These are phyloP conservation scores for Tetrahymena thermophila DNA, from an alignment of 73 alveolate species.

Conservation along the genomic window DNA sequence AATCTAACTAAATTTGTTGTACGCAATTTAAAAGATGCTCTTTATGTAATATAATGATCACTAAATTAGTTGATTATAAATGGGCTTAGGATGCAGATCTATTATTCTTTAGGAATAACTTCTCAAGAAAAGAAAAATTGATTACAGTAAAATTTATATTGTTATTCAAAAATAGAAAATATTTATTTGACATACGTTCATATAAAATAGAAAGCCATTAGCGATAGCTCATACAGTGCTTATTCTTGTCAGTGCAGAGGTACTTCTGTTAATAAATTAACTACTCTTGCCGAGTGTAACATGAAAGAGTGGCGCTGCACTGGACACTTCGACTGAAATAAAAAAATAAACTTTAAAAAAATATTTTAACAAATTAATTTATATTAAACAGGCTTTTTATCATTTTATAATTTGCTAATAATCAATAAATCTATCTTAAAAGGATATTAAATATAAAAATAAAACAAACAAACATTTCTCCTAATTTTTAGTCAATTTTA, in stretches of 20 bases:
- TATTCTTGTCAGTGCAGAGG: background rate
- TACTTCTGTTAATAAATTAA: background rate
- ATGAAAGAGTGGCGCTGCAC: background rate
- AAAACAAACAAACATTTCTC: too few species aligned
- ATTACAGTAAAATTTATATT: background rate
- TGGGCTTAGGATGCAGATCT: background rate
- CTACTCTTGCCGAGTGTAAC: background rate
- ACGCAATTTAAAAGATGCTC: background rate
- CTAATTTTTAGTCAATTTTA: too few species aligned
- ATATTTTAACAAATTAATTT: background rate
- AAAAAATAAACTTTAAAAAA: background rate
- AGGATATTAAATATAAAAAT: too few species aligned
- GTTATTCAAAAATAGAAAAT: background rate
- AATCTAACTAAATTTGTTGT: background rate
- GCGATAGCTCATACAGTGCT: background rate
- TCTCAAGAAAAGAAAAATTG: background rate
- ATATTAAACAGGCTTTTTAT: background rate
- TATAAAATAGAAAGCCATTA: background rate
- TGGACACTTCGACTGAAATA: background rate
- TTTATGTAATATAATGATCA: background rate
- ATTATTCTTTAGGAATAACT: background rate
- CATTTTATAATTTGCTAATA: background rate
- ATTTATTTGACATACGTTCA: background rate
- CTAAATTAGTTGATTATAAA: background rate
- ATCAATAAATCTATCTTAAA: too few species aligned